Conservation (phyloP, 805 yeast genomes). For the Ogataea polymorpha region DNA sequence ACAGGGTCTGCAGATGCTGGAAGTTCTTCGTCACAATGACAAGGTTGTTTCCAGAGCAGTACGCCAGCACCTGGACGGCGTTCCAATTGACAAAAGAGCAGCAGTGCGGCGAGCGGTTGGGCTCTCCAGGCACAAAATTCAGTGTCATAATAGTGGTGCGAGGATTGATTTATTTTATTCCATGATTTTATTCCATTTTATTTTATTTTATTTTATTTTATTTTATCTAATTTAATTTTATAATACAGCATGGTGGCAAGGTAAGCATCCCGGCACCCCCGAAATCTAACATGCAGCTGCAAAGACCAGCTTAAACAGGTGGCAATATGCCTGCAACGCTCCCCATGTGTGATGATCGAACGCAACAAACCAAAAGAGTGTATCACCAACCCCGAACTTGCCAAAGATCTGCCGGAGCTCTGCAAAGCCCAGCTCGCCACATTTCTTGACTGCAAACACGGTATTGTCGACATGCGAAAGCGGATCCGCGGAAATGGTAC, state of each 20-base stretch:
- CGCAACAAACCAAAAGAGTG: slow-evolving; percentile 89
- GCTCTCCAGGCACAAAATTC: slow-evolving; percentile 83
- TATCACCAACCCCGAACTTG: slow-evolving; percentile 72
- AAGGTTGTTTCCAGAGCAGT: slow-evolving; percentile 86
- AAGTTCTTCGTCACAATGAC: slow-evolving; percentile 57
- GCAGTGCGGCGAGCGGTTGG: slow-evolving; percentile 54
- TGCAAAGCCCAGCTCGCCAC: slow-evolving; percentile 83
- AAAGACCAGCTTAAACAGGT: slow-evolving; percentile 93
- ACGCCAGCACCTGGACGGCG: slow-evolving; percentile 58
- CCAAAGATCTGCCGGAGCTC: slow-evolving; percentile 76
- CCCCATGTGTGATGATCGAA: slow-evolving; percentile 92
- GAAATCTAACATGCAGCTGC: slow-evolving; percentile 52
- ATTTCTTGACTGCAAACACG: slow-evolving; percentile 86
- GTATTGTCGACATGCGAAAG: slow-evolving; percentile 87
- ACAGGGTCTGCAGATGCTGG: slow-evolving; percentile 69
- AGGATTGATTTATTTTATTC: slow-evolving; percentile 1
- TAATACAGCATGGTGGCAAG: slow-evolving; percentile 49
- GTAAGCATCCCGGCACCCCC: slow-evolving; percentile 29
- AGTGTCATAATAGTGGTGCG: slow-evolving; percentile 45
- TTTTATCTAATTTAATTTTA: not conserved
- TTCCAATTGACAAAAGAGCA: slow-evolving; percentile 66
- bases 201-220: not conserved
- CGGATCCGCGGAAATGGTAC: slow-evolving; percentile 94
- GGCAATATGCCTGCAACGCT: slow-evolving; percentile 91
- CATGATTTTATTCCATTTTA: not conserved